Conservation (phyloP, 768 basidiomycete species). For the Mycena pura region DNA sequence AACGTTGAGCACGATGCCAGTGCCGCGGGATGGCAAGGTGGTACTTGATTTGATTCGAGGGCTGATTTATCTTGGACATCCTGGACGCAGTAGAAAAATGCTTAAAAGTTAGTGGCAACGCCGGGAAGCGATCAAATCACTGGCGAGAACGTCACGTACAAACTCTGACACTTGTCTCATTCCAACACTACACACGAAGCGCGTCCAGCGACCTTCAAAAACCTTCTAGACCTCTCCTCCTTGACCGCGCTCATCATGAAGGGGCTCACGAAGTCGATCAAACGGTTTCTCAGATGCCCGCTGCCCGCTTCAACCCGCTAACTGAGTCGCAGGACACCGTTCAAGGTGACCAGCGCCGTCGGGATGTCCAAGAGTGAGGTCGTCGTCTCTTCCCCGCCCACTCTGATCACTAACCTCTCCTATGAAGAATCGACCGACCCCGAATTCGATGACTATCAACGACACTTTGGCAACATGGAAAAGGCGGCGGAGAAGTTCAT, state of each 20-base stretch:
- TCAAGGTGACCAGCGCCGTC: conserved; percentile 83
- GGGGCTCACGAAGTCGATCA: conserved; percentile 79
- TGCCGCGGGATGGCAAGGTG: neutral
- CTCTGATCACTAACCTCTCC: neutral
- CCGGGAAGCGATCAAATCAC: neutral
- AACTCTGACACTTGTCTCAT: too few relatives aligned
- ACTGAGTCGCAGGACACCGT: conserved; percentile 73
- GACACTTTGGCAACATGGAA: conserved; percentile 81
- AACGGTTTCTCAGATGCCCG: conserved; percentile 57
- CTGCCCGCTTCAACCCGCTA: neutral
- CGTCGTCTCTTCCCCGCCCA: neutral
- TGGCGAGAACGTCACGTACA: neutral
- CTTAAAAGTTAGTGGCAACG: neutral
- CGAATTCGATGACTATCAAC: conserved; percentile 88
- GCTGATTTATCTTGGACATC: conserved; percentile 75
- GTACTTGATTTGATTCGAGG: conserved; percentile 91
- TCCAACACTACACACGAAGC: neutral
- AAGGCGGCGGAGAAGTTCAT: conserved; percentile 85
- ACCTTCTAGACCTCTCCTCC: neutral
- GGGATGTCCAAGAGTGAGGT: conserved; percentile 92
- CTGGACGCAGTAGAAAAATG: conserved; percentile 13
- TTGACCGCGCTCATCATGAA: conserved; percentile 62
- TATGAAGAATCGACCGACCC: conserved; percentile 76
- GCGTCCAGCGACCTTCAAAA: neutral
- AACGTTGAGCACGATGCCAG: conserved; percentile 12